Percentiles rank a stretch among this genome's conserved stretches.
Conservation (phyloP, 164 flowering plant species). For the Nymphaea thermarum region DNA sequence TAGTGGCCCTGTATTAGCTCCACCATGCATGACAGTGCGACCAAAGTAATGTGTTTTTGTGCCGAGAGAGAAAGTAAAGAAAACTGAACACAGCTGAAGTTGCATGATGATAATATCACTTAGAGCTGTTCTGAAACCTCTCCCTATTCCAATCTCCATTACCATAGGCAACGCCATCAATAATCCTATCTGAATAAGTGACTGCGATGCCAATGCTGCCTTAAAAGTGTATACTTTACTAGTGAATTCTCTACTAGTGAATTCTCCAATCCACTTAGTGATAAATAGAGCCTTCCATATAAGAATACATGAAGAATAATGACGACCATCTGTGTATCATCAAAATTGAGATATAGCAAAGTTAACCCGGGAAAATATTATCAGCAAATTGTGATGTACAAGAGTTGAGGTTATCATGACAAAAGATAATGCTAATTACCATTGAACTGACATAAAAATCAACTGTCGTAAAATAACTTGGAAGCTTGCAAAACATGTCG, state of each 20-base stretch:
- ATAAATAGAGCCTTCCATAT: conserved; percentile 75
- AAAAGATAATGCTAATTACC: conserved; percentile 34
- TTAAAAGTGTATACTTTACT: conserved; percentile 49
- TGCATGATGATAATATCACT: conserved; percentile 86
- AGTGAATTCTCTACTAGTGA: conserved; percentile 64
- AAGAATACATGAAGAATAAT: conserved; percentile 67
- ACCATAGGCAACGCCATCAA: conserved; percentile 86
- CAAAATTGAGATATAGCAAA: neutral
- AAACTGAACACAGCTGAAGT: conserved; percentile 87
- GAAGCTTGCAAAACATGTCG: conserved; percentile 95
- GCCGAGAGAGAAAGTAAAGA: conserved; percentile 95
- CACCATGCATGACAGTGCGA: conserved; percentile 90
- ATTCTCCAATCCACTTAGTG: conserved; percentile 84
- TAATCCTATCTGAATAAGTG: conserved; percentile 80
- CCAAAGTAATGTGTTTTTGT: conserved; percentile 88
- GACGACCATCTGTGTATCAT: conserved; percentile 56
- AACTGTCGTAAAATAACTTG: conserved; percentile 78
- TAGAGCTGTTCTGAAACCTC: conserved; percentile 84
- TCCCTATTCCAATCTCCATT: conserved; percentile 94
- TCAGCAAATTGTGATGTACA: neutral
- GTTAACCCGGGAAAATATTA: neutral
- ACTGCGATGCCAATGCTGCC: conserved; percentile 86
- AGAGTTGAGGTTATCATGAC: neutral
- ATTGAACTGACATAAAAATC: conserved; percentile 86
- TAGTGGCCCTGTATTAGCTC: conserved; percentile 98